Percentiles rank a stretch among this genome's conserved stretches.
These are phyloP conservation scores for Penicillium fuscoglaucum DNA, from an alignment of 2,329 filamentous ascomycete species.

Conservation along the genomic window DNA sequence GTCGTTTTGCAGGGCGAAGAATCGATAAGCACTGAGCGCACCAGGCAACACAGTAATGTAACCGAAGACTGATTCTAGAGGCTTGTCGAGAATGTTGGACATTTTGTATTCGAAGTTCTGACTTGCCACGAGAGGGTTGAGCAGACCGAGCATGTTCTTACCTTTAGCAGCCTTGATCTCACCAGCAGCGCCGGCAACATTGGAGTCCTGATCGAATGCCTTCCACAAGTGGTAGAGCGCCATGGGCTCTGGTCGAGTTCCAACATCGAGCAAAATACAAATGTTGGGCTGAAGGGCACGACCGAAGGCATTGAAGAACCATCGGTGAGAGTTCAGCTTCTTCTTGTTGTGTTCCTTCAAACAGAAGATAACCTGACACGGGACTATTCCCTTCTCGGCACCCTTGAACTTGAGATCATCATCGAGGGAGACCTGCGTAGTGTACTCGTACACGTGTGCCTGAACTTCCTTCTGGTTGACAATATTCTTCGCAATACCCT, in stretches of 20 bases:
- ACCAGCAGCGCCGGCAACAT: constrained; percentile 92
- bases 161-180: constrained; percentile 98
- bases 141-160: constrained; percentile 73
- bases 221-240: constrained; percentile 99
- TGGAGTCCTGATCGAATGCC: constrained; percentile 96
- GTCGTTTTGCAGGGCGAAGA: constrained; percentile 94
- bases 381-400: constrained; percentile 97
- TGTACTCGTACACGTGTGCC: constrained; percentile 98
- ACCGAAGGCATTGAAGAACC: constrained; percentile 99
- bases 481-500: constrained; percentile 96
- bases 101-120: constrained; percentile 99
- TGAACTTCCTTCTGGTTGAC: constrained; percentile 96
- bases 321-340: constrained; percentile 96
- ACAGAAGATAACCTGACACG: constrained; percentile 97
- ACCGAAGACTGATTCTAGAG: constrained; percentile 92
- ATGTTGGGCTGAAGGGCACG: constrained; percentile 90
- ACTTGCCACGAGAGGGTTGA: constrained; percentile 92
- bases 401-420: constrained; percentile 98
- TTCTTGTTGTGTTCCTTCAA: constrained; percentile 97
- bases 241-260: constrained; percentile 83
- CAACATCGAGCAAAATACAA: constrained; percentile 94
- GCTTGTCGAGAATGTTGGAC: constrained; percentile 98
- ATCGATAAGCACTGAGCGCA: constrained; percentile 91
- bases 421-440: constrained; percentile 94
- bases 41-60: constrained; percentile 97